Evolutionary conservation across 257 asterid species (phyloP).

Genomic region (Solanum commersonii): DNA sequence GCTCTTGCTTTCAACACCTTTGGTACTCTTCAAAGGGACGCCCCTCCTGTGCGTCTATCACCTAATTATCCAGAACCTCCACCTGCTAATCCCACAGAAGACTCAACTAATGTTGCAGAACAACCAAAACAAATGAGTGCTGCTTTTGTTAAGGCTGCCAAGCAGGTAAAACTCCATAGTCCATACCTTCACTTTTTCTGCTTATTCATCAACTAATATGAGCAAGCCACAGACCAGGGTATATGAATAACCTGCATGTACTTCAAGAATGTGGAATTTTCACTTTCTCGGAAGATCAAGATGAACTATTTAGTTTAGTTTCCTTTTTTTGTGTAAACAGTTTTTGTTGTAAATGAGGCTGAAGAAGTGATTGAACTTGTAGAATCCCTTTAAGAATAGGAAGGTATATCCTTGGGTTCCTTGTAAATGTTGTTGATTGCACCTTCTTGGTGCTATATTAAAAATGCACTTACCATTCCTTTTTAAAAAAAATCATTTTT

Average conservation of each 20-base stretch:
- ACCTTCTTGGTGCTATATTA: neutral
- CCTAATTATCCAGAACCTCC: slow-evolving; percentile 89
- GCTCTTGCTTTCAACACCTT: slow-evolving; percentile 70
- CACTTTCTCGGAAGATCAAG: neutral
- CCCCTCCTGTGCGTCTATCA: slow-evolving; percentile 81
- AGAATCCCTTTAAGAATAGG: neutral
- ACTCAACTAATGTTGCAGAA: slow-evolving; percentile 47
- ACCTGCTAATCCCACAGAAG: slow-evolving; percentile 32
- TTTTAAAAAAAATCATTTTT: neutral
- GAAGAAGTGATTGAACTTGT: neutral
- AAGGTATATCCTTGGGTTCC: neutral
- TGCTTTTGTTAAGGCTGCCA: slow-evolving; percentile 84
- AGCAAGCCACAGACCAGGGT: neutral
- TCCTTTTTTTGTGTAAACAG: neutral
- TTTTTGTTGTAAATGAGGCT: neutral
- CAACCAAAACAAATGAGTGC: slow-evolving; percentile 74
- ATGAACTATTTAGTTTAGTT: neutral
- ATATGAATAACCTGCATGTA: neutral
- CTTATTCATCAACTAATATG: neutral
- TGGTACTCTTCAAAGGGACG: slow-evolving; percentile 61
- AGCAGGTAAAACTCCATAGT: slow-evolving; percentile 30
- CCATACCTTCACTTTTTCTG: neutral
- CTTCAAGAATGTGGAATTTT: neutral
- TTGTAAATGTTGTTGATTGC: neutral
- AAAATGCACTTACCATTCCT: neutral